Percentiles rank a stretch among this genome's conserved stretches.
Conservation (phyloP, 1,284 basidiomycete species). For the Cryptococcus jaspeensis region DNA sequence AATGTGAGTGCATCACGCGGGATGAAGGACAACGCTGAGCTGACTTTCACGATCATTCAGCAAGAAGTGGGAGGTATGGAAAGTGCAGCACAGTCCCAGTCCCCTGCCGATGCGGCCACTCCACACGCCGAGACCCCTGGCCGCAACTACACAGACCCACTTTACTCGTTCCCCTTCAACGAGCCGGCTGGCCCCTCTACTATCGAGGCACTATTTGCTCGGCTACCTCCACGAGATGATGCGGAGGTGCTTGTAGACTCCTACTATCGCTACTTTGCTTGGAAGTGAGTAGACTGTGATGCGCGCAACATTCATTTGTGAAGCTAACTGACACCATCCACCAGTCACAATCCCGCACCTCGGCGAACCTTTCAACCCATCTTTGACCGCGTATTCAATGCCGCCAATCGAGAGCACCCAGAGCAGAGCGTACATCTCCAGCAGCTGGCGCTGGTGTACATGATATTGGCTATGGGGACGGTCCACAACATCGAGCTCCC, state of each 20-base stretch:
- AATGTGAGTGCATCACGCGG: conserved; percentile 19
- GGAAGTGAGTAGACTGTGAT: conserved; percentile 25
- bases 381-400: conserved; percentile 24
- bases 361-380: conserved; percentile 28
- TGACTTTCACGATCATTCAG: background rate
- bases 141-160: background rate
- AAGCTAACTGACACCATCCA: background rate
- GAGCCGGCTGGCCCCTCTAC: background rate
- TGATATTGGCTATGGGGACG: conserved; percentile 40
- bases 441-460: conserved; percentile 37
- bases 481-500: conserved; percentile 42
- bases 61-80: conserved; percentile 21
- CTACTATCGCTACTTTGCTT: conserved; percentile 35
- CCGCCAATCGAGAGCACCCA: background rate
- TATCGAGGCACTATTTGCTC: conserved; percentile 12
- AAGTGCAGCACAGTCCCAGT: background rate
- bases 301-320: background rate
- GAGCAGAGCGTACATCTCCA: conserved; percentile 25
- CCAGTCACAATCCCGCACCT: conserved; percentile 31
- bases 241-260: conserved; percentile 30
- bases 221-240: conserved; percentile 30
- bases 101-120: background rate
- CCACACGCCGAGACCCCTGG: background rate
- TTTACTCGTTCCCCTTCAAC: conserved; percentile 15
- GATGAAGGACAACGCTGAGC: background rate